These are phyloP conservation scores for Xylariomycetidae sp. DNA, from an alignment of 2,329 filamentous ascomycete genomes.

Conservation along the genomic window DNA sequence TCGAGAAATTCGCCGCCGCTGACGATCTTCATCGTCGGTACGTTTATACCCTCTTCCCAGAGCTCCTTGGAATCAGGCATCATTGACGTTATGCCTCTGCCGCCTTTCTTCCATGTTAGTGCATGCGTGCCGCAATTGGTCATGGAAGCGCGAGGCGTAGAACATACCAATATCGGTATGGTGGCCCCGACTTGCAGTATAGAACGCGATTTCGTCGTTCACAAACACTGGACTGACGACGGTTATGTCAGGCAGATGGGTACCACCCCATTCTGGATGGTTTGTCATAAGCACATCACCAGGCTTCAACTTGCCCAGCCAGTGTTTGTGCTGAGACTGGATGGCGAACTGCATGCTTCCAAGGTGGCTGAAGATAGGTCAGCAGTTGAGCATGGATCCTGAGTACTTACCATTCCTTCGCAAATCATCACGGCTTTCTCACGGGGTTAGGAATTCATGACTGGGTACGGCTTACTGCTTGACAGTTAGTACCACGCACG, in stretches of 20 bases:
- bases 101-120: too few species aligned
- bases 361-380: too few species aligned
- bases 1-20: constrained; percentile 31
- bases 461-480: too few species aligned
- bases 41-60: constrained; percentile 38
- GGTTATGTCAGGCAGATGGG: constrained; percentile 19
- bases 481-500: too few species aligned
- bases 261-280: constrained; percentile 17
- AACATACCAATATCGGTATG: constrained; percentile 10
- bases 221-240: constrained; percentile 4
- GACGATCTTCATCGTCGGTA: constrained; percentile 31
- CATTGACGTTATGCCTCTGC: constrained; percentile 31
- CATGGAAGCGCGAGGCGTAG: too few species aligned
- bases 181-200: constrained; percentile 8
- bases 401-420: too few species aligned
- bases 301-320: constrained; percentile 56
- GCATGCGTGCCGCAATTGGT: too few species aligned
- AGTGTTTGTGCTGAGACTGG: constrained; percentile 62
- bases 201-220: constrained; percentile 5
- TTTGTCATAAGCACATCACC: constrained; percentile 19
- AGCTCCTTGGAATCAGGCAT: constrained; percentile 20
- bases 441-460: too few species aligned
- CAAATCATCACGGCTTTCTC: too few species aligned
- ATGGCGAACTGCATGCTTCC: constrained; percentile 78
- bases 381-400: too few species aligned